Base-by-base conservation (phyloP, 192 early-diverging fungal species). In the Coemansia sp. region DNA sequence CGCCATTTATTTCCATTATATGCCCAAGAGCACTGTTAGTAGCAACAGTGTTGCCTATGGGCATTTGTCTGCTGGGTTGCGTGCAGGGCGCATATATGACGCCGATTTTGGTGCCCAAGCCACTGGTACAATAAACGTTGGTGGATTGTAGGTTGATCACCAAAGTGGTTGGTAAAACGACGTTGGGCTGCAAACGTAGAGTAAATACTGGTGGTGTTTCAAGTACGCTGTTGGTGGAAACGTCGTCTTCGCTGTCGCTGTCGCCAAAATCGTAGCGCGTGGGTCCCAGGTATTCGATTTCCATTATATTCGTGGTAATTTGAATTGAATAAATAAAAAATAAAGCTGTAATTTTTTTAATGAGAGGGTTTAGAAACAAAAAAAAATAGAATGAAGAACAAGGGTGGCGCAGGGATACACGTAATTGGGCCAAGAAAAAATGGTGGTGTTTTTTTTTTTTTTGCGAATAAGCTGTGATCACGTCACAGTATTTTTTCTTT, bases 191-290 rank as follows among this genome's bases (percentile, higher is more conserved):
- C 20, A 74, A 45, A 3, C 80, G 80, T 12, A 83, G 72, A 4
- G 76, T 72, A 32, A 69, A 73, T 33, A 34, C 32, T 34, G 58
- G 72, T 22, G 57, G 56, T 6, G 53, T 12, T 38, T 70, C 55
- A 3, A 60, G 12, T 7, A 55, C 32, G 9, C 36, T 6, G 2
- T 39, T 34, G 9, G 38, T 15, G n/a, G 56, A 0, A 20, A 14
- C 8, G 8, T 83, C 81, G 51, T 67, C 66, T 34, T 83, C 81
- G 75, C 81, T 83, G 64, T 74, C 75, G 67, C 72, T 76, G 75
- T 54, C 55, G 58, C 55, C 64, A 58, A 63, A 65, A 69, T 78
- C 81, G 75, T 78, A 78, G 48, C 81, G 72, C 2, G 67, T 67
- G 2, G 75, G 81, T 14, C 70, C 75, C 17, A 65, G 60, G 60